Conservation (phyloP, 805 yeast species). For the Nakazawaea ishiwadae region DNA sequence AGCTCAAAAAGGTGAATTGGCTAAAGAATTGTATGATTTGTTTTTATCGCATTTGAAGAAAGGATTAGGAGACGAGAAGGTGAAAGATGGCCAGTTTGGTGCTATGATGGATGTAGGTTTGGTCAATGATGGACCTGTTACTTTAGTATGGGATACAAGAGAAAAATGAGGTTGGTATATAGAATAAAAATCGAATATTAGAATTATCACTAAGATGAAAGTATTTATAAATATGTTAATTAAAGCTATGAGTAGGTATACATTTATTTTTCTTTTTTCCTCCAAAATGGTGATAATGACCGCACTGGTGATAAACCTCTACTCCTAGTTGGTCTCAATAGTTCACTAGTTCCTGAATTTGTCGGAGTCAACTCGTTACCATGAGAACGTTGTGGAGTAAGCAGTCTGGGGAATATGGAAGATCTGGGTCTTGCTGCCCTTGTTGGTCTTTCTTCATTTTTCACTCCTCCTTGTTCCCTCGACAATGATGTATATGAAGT, state of each 20-base stretch:
- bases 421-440: slow-evolving; percentile 3
- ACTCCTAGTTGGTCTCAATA: slow-evolving; percentile 14
- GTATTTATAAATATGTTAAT: neutral
- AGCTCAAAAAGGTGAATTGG: slow-evolving; percentile 77
- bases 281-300: slow-evolving; percentile 26
- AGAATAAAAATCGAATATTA: neutral
- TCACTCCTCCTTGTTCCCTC: neutral
- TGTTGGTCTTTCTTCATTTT: slow-evolving; percentile 3
- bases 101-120: slow-evolving; percentile 95
- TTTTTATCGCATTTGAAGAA: slow-evolving; percentile 44
- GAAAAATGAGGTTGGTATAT: slow-evolving; percentile 23
- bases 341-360: neutral
- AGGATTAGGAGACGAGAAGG: slow-evolving; percentile 59
- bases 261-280: slow-evolving; percentile 18
- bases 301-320: slow-evolving; percentile 25
- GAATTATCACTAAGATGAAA: neutral
- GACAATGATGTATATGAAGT: too few relatives aligned
- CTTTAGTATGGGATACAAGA: slow-evolving; percentile 74
- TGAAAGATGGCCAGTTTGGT: slow-evolving; percentile 88
- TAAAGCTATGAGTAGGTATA: too few relatives aligned
- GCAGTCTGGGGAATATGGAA: slow-evolving; percentile 2
- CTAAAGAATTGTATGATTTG: slow-evolving; percentile 43
- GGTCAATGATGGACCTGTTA: slow-evolving; percentile 91
- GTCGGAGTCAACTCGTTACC: slow-evolving; percentile 3
- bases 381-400: slow-evolving; percentile 4